phyloP scores from a whole-genome alignment of 495 filamentous ascomycete species.

The Cudoniella acicularis region DNA sequence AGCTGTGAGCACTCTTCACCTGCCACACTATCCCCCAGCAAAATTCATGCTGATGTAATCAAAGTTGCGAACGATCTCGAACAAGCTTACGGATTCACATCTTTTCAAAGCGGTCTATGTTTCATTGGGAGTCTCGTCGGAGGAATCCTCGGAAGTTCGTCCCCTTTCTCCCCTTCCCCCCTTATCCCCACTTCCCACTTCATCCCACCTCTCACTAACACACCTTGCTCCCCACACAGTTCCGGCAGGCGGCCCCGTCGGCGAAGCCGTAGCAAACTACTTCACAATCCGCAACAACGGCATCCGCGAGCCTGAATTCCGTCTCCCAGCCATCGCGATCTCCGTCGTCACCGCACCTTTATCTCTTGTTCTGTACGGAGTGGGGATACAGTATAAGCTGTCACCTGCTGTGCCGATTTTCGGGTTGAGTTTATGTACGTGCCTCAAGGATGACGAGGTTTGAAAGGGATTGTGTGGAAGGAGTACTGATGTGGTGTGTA shows the following conservation, averaged over 20 bases:
- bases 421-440: slow-evolving; percentile 38
- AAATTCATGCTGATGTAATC: background rate
- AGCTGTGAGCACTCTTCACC: too few species aligned
- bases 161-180: too few species aligned
- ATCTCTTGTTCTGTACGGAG: slow-evolving; percentile 45
- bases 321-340: slow-evolving; percentile 43
- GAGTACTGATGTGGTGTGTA: background rate
- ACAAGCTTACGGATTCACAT: slow-evolving; percentile 38
- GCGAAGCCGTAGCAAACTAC: slow-evolving; percentile 46
- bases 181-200: too few species aligned
- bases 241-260: slow-evolving; percentile 42
- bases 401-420: slow-evolving; percentile 53
- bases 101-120: slow-evolving; percentile 46
- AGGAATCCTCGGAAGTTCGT: slow-evolving; percentile 36
- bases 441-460: background rate
- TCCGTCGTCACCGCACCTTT: slow-evolving; percentile 42
- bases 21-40: background rate
- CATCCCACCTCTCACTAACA: background rate
- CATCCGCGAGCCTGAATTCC: slow-evolving; percentile 51
- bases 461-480: background rate
- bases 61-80: slow-evolving; percentile 40
- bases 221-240: slow-evolving; percentile 20
- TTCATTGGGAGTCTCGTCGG: slow-evolving; percentile 46
- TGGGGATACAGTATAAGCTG: slow-evolving; percentile 42
- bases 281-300: slow-evolving; percentile 47